Conservation (phyloP, 2,329 filamentous ascomycete genomes). For the Lasiodiplodia gonubiensis region DNA sequence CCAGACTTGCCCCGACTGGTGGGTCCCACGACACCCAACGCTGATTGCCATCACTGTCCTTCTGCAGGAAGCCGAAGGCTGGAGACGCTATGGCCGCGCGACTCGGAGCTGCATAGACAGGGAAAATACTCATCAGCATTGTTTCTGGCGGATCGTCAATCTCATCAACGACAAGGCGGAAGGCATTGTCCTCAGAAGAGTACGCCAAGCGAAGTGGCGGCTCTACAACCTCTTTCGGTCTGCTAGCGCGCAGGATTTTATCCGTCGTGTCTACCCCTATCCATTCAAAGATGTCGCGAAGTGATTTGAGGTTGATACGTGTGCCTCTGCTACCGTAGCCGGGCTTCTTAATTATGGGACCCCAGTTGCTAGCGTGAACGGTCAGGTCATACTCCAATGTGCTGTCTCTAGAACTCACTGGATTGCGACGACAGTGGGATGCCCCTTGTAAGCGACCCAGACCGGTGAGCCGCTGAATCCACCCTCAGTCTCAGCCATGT, state of each 20-base stretch:
- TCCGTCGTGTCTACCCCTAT: not conserved
- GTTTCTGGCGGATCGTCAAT: not conserved
- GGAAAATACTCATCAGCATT: not conserved
- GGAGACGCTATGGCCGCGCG: rapidly evolving
- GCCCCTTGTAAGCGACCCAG: not conserved
- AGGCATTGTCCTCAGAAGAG: not conserved
- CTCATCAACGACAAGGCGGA: not conserved
- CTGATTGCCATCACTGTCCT: not conserved
- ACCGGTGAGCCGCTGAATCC: not conserved
- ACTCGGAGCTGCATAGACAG: not conserved
- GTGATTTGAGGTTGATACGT: not conserved
- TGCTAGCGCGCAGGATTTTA: not conserved
- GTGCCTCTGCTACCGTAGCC: not conserved
- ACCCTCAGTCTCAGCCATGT: not conserved
- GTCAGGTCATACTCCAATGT: too few species aligned
- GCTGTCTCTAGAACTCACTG: not conserved
- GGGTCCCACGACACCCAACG: not conserved
- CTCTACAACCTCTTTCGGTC: rapidly evolving
- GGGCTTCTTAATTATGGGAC: not conserved
- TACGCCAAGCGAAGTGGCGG: not conserved
- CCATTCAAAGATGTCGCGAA: not conserved
- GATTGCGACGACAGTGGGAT: not conserved
- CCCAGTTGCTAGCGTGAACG: not conserved
- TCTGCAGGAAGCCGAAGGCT: not conserved
- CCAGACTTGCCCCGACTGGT: not conserved